Evolutionary conservation across 1,139 yeast genomes (phyloP).

Genomic region (Taiozyma onychis): DNA sequence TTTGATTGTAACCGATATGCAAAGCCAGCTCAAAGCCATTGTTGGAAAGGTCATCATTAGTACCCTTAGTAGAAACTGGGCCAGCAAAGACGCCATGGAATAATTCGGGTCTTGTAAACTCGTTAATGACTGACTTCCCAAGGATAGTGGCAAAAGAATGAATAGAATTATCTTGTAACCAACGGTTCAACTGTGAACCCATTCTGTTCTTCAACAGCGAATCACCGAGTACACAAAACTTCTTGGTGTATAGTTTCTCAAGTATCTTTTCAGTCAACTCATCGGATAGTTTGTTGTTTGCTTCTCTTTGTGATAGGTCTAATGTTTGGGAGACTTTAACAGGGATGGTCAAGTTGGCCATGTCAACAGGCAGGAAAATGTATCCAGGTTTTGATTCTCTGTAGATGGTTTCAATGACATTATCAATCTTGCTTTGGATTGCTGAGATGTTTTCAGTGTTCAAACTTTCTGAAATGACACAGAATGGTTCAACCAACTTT

Average conservation of each 20-base stretch:
- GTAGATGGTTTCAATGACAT: constrained; percentile 46
- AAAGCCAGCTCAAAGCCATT: constrained; percentile 41
- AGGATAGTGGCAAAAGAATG: constrained; percentile 39
- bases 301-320: constrained; percentile 25
- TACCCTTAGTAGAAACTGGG: constrained; percentile 25
- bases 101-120: constrained; percentile 37
- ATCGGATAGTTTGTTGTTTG: constrained; percentile 30
- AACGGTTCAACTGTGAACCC: constrained; percentile 31
- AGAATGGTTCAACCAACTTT: constrained; percentile 51
- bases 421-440: constrained; percentile 35
- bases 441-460: constrained; percentile 38
- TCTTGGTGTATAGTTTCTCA: constrained; percentile 36
- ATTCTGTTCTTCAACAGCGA: constrained; percentile 55
- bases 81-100: constrained; percentile 68
- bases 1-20: constrained; percentile 45
- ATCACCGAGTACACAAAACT: constrained; percentile 63
- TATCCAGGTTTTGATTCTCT: constrained; percentile 64
- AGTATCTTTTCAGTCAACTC: constrained; percentile 40
- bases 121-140: constrained; percentile 60
- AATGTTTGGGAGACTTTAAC: constrained; percentile 21
- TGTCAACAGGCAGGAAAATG: constrained; percentile 59
- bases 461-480: constrained; percentile 51
- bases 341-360: constrained; percentile 43
- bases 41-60: constrained; percentile 29
- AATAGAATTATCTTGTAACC: constrained; percentile 41